These are phyloP conservation scores for Coccomyxa sp. DNA, from an alignment of 139 green algal genomes.

Conservation along the genomic window DNA sequence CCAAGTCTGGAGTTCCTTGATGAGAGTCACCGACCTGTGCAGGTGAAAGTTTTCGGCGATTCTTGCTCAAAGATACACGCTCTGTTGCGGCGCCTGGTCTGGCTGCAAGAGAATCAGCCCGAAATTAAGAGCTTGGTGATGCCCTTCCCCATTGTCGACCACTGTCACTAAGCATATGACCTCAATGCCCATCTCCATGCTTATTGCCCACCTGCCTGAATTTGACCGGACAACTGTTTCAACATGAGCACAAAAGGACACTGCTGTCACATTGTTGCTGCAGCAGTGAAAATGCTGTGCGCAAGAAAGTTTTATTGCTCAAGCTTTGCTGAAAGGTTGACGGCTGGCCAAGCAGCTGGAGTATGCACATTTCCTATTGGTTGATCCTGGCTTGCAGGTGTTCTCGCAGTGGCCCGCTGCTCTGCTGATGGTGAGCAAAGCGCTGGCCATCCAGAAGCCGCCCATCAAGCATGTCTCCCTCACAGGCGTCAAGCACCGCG, in stretches of 20 bases:
- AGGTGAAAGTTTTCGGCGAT: slow-evolving; percentile 27
- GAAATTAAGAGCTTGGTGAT: slow-evolving; percentile 49
- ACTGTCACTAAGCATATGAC: too few relatives aligned
- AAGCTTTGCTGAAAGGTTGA: too few relatives aligned
- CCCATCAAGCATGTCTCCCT: background rate
- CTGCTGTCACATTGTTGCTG: too few relatives aligned
- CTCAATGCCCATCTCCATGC: too few relatives aligned
- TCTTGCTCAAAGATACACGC: slow-evolving; percentile 45
- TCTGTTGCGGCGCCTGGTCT: slow-evolving; percentile 53
- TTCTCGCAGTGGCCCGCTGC: slow-evolving; percentile 55
- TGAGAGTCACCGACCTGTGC: background rate
- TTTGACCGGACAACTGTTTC: too few relatives aligned
- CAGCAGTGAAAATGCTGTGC: too few relatives aligned
- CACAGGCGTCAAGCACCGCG: background rate
- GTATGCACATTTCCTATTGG: background rate
- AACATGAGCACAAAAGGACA: too few relatives aligned
- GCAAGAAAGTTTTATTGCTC: too few relatives aligned
- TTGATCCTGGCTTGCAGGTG: slow-evolving; percentile 10
- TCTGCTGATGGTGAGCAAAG: slow-evolving; percentile 37
- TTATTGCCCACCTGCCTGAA: too few relatives aligned
- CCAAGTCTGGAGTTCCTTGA: too few relatives aligned
- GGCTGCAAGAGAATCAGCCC: slow-evolving; percentile 23
- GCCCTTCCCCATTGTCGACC: background rate
- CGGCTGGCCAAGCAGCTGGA: too few relatives aligned
- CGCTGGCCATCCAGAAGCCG: slow-evolving; percentile 14